These are phyloP conservation scores for Chlorella sp. DNA, from an alignment of 139 green algal genomes.

Conservation along the genomic window DNA sequence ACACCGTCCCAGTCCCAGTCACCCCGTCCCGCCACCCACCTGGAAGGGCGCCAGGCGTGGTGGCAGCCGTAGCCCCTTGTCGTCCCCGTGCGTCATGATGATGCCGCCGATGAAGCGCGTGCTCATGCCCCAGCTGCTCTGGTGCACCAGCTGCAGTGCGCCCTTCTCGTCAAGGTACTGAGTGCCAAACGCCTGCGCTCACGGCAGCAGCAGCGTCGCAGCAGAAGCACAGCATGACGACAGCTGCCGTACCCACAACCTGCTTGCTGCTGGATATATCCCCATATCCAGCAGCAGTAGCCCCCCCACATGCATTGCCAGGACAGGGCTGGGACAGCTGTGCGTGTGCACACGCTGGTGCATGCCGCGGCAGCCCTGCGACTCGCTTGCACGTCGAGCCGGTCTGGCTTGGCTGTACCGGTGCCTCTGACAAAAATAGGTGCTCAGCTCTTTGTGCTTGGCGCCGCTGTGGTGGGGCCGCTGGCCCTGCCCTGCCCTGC, in stretches of 20 bases:
- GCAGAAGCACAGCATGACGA: not conserved
- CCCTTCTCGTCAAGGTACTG: conserved; percentile 54
- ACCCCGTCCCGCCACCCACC: no score
- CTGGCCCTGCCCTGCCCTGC: no score
- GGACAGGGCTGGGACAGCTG: no score
- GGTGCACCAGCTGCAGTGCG: conserved; percentile 73
- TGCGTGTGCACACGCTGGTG: no score
- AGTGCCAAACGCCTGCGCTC: conserved; percentile 55
- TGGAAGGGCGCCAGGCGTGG: conserved; percentile 87
- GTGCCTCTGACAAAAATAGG: no score
- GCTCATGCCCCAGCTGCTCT: conserved; percentile 89
- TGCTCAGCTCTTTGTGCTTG: no score
- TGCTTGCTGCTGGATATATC: not conserved
- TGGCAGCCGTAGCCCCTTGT: conserved; percentile 87
- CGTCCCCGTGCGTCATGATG: conserved; percentile 98
- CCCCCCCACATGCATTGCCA: no score
- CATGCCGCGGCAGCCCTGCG: no score
- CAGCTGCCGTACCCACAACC: not conserved
- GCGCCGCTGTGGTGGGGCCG: no score
- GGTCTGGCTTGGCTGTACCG: no score
- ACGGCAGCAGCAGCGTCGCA: not conserved
- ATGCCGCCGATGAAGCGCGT: conserved; percentile 92
- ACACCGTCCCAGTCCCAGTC: no score
- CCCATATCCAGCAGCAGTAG: not conserved
- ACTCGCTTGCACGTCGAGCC: no score